These are phyloP conservation scores for Diaporthe helianthi DNA, from an alignment of 2,329 filamentous ascomycete genomes.

Conservation along the genomic window DNA sequence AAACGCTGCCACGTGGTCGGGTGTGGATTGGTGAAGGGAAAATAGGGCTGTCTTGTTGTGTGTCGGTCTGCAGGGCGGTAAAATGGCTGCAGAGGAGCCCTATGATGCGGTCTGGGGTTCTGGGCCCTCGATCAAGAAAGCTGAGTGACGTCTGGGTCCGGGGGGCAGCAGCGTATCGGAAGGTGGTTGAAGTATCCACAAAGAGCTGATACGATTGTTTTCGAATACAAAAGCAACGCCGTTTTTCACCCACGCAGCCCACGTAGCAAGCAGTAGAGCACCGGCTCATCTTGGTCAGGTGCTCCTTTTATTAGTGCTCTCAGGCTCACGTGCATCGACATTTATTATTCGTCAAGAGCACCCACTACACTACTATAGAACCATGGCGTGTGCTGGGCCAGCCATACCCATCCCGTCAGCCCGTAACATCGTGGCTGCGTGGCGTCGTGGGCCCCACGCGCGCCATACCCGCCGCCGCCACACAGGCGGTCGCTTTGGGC, in stretches of 20 bases:
- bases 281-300: background rate
- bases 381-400: background rate
- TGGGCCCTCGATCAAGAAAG: background rate
- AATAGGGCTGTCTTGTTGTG: background rate
- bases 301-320: background rate
- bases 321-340: background rate
- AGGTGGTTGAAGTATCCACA: constrained; percentile 20
- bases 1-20: constrained; percentile 13
- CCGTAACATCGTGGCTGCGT: background rate
- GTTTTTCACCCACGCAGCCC: constrained; percentile 2
- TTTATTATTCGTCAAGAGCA: background rate
- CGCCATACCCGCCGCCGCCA: constrained; percentile 21
- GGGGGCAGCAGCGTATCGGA: constrained; percentile 17
- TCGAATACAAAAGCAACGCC: constrained; percentile 11
- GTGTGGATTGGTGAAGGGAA: constrained; percentile 2
- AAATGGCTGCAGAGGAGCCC: constrained; percentile 7
- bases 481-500: constrained; percentile 5
- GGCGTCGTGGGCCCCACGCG: too few species aligned
- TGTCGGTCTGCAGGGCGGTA: constrained; percentile 22
- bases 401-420: too few species aligned
- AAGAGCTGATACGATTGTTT: constrained; percentile 13
- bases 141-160: background rate
- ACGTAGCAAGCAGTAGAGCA: background rate
- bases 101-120: constrained; percentile 16
- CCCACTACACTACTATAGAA: too few species aligned